Conservation (phyloP, 129 eudicot species). For the Calendula officinalis region DNA sequence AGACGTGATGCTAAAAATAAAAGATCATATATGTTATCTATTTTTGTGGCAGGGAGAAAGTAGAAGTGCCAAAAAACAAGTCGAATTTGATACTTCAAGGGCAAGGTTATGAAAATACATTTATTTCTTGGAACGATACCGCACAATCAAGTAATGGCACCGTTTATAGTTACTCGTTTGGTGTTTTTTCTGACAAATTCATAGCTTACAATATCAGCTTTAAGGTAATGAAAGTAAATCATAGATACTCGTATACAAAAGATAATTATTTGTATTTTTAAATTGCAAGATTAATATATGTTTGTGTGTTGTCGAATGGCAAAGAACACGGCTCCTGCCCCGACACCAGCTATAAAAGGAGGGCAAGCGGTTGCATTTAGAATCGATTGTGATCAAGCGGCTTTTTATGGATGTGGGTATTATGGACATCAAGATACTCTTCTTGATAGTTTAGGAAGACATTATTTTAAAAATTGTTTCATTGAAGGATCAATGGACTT, state of each 20-base stretch:
- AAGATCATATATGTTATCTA: conserved; percentile 15
- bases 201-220: conserved; percentile 73
- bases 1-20: conserved; percentile 2
- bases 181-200: conserved; percentile 56
- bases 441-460: conserved; percentile 72
- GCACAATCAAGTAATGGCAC: conserved; percentile 72
- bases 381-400: conserved; percentile 65
- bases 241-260: neutral
- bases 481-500: conserved; percentile 90
- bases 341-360: conserved; percentile 58
- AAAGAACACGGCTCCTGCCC: conserved; percentile 79
- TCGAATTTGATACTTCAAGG: conserved; percentile 72
- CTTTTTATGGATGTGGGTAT: conserved; percentile 83
- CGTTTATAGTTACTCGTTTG: conserved; percentile 45
- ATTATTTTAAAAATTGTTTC: conserved; percentile 73
- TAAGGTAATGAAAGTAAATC: conserved; percentile 44
- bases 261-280: neutral
- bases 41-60: conserved; percentile 68
- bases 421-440: conserved; percentile 87
- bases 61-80: conserved; percentile 48
- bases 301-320: neutral
- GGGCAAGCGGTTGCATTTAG: conserved; percentile 80
- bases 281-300: neutral
- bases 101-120: conserved; percentile 59
- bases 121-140: conserved; percentile 73